Percentiles rank a stretch among this genome's conserved stretches.
Evolutionary conservation across 192 early-diverging fungal species (phyloP).

Genomic region (Coemansia sp.): DNA sequence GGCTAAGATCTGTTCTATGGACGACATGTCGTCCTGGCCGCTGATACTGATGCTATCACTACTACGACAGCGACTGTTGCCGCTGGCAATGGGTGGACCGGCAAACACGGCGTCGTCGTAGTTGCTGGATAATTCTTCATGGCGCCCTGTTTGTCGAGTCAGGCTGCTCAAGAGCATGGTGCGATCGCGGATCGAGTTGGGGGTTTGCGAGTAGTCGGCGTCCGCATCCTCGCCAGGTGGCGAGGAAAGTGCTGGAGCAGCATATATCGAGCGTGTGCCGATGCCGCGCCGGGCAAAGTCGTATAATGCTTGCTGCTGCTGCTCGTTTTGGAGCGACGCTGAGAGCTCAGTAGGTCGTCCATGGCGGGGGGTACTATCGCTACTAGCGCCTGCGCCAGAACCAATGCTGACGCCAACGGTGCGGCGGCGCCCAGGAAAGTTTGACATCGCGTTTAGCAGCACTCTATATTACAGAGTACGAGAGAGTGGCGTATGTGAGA

Average conservation of each 20-base stretch:
- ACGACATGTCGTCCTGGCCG: conserved; percentile 44
- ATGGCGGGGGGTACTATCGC: conserved; percentile 8
- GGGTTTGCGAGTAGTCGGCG: conserved; percentile 50
- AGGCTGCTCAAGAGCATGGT: conserved; percentile 51
- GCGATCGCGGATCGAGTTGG: conserved; percentile 52
- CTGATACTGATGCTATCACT: conserved; percentile 24
- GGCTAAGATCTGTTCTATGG: conserved; percentile 41
- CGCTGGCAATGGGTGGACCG: background rate
- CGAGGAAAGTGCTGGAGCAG: conserved; percentile 6
- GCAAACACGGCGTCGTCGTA: conserved; percentile 7
- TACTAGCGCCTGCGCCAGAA: background rate
- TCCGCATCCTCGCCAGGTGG: conserved; percentile 7
- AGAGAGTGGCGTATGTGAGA: background rate
- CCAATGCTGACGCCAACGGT: conserved; percentile 12
- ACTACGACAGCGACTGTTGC: background rate
- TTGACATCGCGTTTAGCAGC: background rate
- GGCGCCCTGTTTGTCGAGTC: conserved; percentile 25
- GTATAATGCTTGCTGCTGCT: background rate
- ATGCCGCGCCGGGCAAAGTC: conserved; percentile 28
- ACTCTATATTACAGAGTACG: background rate
- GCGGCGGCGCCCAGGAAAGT: conserved; percentile 11
- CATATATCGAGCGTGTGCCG: conserved; percentile 33
- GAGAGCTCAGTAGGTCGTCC: conserved; percentile 18
- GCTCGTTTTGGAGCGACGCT: conserved; percentile 31
- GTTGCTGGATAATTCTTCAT: conserved; percentile 26